A percentile compares a stretch with the other conserved stretches of the same genome.
Evolutionary conservation across 768 basidiomycete genomes (phyloP).

Genomic region (Phylloporus rhodoxanthus): DNA sequence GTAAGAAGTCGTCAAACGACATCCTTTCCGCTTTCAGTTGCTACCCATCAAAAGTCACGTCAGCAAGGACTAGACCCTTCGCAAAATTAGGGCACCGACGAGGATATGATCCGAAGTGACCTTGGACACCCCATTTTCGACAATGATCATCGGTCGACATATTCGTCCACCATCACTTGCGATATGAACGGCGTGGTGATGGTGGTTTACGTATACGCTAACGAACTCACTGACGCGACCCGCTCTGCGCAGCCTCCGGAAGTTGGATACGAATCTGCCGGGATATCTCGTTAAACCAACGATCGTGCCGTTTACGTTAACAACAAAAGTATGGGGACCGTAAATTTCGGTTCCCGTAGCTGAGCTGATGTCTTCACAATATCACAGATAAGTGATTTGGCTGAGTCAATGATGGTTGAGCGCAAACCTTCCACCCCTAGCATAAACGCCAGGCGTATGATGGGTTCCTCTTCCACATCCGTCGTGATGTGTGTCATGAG

Average conservation of each 20-base stretch:
- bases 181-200: slow-evolving; percentile 91
- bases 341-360: slow-evolving; percentile 96
- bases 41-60: slow-evolving; percentile 33
- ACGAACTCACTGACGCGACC: slow-evolving; percentile 95
- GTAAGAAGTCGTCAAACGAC: slow-evolving; percentile 91
- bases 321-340: slow-evolving; percentile 84
- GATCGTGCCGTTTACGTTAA: slow-evolving; percentile 95
- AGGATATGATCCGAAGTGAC: slow-evolving; percentile 76
- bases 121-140: slow-evolving; percentile 71
- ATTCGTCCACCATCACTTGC: slow-evolving; percentile 97
- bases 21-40: slow-evolving; percentile 72
- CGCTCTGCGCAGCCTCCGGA: slow-evolving; percentile 88
- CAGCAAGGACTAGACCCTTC: neutral
- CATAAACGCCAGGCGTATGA: slow-evolving; percentile 84
- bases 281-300: slow-evolving; percentile 89
- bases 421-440: slow-evolving; percentile 90
- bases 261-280: slow-evolving; percentile 78
- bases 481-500: slow-evolving; percentile 99
- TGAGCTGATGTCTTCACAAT: slow-evolving; percentile 70
- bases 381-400: slow-evolving; percentile 10
- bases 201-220: slow-evolving; percentile 91
- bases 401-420: slow-evolving; percentile 6
- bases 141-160: slow-evolving; percentile 95
- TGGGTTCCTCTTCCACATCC: slow-evolving; percentile 94
- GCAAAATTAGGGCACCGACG: slow-evolving; percentile 35